Evolutionary conservation across 108 stramenopile species (phyloP), one percentile per base, ranked within the genome.

Genomic region (Skeletonema menzelii): DNA sequence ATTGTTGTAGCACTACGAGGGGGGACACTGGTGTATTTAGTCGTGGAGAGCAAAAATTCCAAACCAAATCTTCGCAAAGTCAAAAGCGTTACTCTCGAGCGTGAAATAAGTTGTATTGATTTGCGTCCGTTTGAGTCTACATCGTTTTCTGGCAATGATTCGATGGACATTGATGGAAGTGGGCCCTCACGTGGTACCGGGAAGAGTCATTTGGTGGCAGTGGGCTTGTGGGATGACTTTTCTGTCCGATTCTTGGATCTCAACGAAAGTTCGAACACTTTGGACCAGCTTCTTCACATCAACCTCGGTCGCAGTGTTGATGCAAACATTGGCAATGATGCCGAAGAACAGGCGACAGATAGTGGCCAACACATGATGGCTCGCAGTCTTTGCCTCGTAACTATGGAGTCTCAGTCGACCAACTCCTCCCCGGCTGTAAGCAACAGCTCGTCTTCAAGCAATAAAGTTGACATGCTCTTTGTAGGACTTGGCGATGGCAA

Each of bases 401-500:
- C 91, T 20, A 62, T 95, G 58, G 85, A 90, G 38, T 80, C 86
- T 15, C 72, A 79, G n/a, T 76, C 60, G 0, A 20, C 72, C 6
- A 73, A 46, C 35, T 73, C 46, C 20, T 71, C 56, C 7, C 66
- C 61, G 8, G 59, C 62, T 65, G 73, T 65, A 14, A 68, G 20
- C 75, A 46, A 70, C n/a, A 73, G 61, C 49, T 61, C 73, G 30
- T 46, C 76, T 56, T 40, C 28, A 12, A 46, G 58, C 20, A 77
- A 65, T 26, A 75, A 79, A 28, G 80, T 83, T 28, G 86, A 96
- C 67, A 93, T 97, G 91, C 77, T 99, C 35, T 85, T 99, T 63
- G 97, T 97, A 10, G 99, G 97, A 35, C 71, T 99, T 42, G 99
- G 98, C 10, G 98, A 99, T 77, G 99, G 99, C 10, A 87, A 80